Evolutionary conservation across 2,329 filamentous ascomycete genomes (phyloP), one percentile per base, ranked within the genome.

Genomic region (Fusarium lateritium): DNA sequence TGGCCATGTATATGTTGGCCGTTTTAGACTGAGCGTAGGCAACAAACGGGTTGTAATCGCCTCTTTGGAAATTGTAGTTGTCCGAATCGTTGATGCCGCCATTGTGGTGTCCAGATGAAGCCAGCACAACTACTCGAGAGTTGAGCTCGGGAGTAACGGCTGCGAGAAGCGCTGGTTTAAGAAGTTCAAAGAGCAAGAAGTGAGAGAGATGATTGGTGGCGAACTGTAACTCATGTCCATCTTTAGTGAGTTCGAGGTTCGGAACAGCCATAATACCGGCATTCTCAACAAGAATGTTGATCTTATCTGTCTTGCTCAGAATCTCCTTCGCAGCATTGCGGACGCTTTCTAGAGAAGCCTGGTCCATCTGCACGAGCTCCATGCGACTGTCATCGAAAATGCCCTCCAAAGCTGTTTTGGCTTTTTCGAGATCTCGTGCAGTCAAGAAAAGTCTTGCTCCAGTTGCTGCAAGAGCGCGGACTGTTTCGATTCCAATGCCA

Each of bases 11-110:
- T 19, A 87, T 79, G 59, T 84, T 86, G 14, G 86, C 85, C 1
- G 80, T 79, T 67, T 88, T 89, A 50, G 79, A 77, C 65, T 85
- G 82, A 0, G 78, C 81, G 60, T 88, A 88, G 1, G 82, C 77
- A 2, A 56, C 39, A 56, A 73, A 78, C 0, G 77, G 77, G 4
- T 79, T 47, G 22, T 75, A 75, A 13, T 42, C 43, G 4, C 62
- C 44, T n/a, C 70, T 73, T 21, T 75, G 65, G 49, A 72, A 71
- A 31, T 75, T 74, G 43, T 73, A 56, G 11, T 74, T 66, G 26
- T 47, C 50, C 2, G 63, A 66, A 3, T 62, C 51, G 17, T 67
- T 69, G 6, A 61, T 58, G 0, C 45, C 51, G 34, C 62, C 42
- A 17, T 52, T 51, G 11, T 76, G 69, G 1, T 68, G 72, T 2